Evolutionary conservation across 2,329 filamentous ascomycete species (phyloP).

Genomic region (Trichoderma atrobrunneum): DNA sequence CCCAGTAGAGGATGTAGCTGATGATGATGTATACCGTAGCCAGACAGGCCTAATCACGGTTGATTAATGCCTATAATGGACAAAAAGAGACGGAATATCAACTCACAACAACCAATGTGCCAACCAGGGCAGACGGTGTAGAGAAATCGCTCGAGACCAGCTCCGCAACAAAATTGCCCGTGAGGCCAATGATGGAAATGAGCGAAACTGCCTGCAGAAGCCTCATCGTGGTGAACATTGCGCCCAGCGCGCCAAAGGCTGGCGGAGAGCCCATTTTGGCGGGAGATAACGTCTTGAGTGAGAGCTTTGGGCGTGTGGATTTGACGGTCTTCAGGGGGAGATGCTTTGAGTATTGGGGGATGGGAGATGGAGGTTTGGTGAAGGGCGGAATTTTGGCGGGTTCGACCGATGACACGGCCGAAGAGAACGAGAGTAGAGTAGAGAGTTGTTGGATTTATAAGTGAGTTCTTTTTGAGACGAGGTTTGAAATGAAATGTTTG

Average conservation of each 20-base stretch:
- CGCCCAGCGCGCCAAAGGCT: neutral
- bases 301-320: conserved; percentile 42
- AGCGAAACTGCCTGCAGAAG: conserved; percentile 40
- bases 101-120: conserved; percentile 76
- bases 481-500: too few relatives aligned
- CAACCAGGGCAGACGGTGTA: conserved; percentile 71
- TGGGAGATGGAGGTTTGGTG: conserved; percentile 28
- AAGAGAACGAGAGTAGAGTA: conserved; percentile 15
- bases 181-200: conserved; percentile 74
- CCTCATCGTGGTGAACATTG: neutral
- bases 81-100: conserved; percentile 37
- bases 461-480: too few relatives aligned
- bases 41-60: conserved; percentile 57
- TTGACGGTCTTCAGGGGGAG: conserved; percentile 41
- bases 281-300: conserved; percentile 37
- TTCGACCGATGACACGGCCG: conserved; percentile 24
- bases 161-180: conserved; percentile 69
- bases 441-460: too few relatives aligned
- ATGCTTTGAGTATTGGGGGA: conserved; percentile 43
- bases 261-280: neutral
- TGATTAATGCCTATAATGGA: too few relatives aligned
- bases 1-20: conserved; percentile 60
- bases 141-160: conserved; percentile 25
- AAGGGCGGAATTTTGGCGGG: conserved; percentile 35
- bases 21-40: conserved; percentile 76